Conservation (phyloP, 805 yeast species). For the Saccharomycodes ludwigii region DNA sequence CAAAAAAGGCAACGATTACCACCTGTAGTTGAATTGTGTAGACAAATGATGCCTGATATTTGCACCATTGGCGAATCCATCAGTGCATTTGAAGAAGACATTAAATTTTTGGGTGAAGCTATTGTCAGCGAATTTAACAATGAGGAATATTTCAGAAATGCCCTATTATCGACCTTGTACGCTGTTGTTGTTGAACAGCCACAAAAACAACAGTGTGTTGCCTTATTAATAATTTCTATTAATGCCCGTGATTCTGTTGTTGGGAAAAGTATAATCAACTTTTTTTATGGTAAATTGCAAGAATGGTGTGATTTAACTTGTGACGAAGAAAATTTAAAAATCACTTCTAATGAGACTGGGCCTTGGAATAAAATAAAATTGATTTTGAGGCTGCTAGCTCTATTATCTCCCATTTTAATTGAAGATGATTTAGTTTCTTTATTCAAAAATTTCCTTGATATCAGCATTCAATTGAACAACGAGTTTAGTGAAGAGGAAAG, state of each 20-base stretch:
- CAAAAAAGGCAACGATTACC: conserved; percentile 28
- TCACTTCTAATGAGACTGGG: conserved; percentile 34
- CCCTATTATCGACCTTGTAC: conserved; percentile 48
- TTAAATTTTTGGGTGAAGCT: conserved; percentile 56
- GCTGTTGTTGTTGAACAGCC: conserved; percentile 82
- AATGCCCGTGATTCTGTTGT: conserved; percentile 51
- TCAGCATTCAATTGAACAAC: conserved; percentile 45
- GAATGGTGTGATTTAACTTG: conserved; percentile 31
- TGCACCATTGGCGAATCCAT: conserved; percentile 48
- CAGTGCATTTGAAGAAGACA: conserved; percentile 42
- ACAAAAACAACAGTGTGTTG: conserved; percentile 66
- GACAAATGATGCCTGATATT: conserved; percentile 37
- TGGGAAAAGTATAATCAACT: conserved; percentile 59
- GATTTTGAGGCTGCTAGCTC: conserved; percentile 54
- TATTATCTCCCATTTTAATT: conserved; percentile 48
- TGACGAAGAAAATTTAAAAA: conserved; percentile 13
- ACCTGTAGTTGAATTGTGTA: conserved; percentile 34
- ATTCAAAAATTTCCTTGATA: conserved; percentile 38
- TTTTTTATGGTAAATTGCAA: conserved; percentile 52
- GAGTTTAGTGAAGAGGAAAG: conserved; percentile 24
- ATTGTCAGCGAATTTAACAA: conserved; percentile 53
- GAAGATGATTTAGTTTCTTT: conserved; percentile 37
- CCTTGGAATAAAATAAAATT: conserved; percentile 62
- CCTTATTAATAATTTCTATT: conserved; percentile 53
- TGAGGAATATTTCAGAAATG: conserved; percentile 45